Conservation (phyloP, 306 rosid species). For the Castanea mollissima region DNA sequence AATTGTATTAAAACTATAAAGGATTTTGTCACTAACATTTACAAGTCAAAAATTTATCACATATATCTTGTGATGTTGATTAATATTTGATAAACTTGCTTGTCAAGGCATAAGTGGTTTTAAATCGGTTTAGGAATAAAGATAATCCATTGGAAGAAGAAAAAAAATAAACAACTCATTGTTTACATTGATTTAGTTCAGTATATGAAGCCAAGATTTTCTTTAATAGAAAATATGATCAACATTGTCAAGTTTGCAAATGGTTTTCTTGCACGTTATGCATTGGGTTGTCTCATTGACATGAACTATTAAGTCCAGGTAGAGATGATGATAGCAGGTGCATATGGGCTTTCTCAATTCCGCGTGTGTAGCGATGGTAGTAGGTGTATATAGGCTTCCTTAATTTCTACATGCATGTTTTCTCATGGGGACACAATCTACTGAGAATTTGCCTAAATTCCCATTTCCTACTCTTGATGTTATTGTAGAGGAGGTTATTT, state of each 20-base stretch:
- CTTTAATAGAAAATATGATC: conserved; percentile 86
- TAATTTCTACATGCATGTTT: conserved; percentile 11
- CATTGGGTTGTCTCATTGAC: conserved; percentile 78
- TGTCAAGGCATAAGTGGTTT: conserved; percentile 97
- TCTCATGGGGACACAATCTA: conserved; percentile 83
- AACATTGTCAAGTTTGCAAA: conserved; percentile 77
- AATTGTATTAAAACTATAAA: too few species aligned
- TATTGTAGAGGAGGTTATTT: conserved; percentile 57
- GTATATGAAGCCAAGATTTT: conserved; percentile 71
- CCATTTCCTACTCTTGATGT: conserved; percentile 86
- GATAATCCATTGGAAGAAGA: conserved; percentile 75
- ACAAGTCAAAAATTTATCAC: conserved; percentile 31
- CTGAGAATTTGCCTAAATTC: conserved; percentile 73
- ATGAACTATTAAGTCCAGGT: conserved; percentile 88
- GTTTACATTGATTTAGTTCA: conserved; percentile 84
- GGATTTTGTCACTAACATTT: too few species aligned
- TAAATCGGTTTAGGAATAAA: conserved; percentile 73
- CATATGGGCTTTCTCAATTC: conserved; percentile 94
- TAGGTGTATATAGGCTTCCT: too few species aligned
- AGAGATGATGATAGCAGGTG: conserved; percentile 84
- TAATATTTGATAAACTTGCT: conserved; percentile 78
- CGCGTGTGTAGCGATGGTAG: conserved; percentile 52
- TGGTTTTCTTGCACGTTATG: conserved; percentile 90
- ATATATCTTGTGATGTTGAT: conserved; percentile 78
- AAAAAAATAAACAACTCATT: conserved; percentile 77